Base-by-base conservation (phyloP, 108 stramenopile genomes). In the Cyclotella choctawhatcheeana region DNA sequence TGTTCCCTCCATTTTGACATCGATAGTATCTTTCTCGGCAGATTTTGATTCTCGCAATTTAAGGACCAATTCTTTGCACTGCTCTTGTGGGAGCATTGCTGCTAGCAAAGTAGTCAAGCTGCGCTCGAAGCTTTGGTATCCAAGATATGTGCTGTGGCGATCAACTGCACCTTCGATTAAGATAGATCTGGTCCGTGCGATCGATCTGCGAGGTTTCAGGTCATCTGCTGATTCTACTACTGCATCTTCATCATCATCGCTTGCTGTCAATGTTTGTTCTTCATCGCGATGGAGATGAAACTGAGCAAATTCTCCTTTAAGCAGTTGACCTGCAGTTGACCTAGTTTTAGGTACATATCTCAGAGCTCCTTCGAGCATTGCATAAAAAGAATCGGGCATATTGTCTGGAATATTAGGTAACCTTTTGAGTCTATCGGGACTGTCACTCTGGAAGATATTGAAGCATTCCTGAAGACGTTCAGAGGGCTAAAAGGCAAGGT, bases 361-460 rank as follows among this genome's bases (percentile, higher is more conserved):
- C 50, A 94, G 64, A 21, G 84, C 64, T 35, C 71, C 74, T 26
- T 89, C 86, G 24, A 94, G 61, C 84, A 94, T 81, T 3, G 86
- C 88, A 59, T 76, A 86, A 64, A 74, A 94, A 7, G 84, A 83
- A 13, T 86, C 85, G 8, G 93, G 93, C 84, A 94, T 83, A 56
- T 88, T 81, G 21, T 82, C 79, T 26, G 93, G 93, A 55, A 94
- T 71, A 56, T 89, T 89, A 0, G 93, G 90, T 13, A 91, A 64
- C 1, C 71, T 40, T 34, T 69, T 52, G 44, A 92, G 61, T 31
- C 92, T 77, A 29, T 75, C 35, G 16, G 48, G 35, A 20, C 71
- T 77, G 44, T 43, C 29, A 31, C 45, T 69, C 58, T 91, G 90
- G 14, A 94, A 47, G 6, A 73, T 73, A 63, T 94, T 89, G 69